Conservation (phyloP, 2,329 filamentous ascomycete species). For the Aureobasidium sp. region DNA sequence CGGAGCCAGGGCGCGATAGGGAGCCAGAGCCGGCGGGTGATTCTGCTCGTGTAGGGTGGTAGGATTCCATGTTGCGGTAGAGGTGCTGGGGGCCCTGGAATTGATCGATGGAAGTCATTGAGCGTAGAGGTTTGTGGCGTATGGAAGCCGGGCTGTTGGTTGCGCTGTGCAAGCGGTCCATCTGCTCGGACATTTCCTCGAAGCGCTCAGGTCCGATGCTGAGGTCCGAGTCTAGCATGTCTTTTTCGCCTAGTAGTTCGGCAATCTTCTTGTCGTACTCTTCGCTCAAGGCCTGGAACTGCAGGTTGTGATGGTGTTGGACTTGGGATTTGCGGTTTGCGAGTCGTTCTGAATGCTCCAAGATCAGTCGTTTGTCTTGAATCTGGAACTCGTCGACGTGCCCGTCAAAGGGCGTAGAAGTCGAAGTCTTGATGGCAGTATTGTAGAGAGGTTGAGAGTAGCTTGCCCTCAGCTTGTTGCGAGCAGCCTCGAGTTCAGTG, state of each 20-base stretch:
- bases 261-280: slow-evolving; percentile 30
- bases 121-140: neutral
- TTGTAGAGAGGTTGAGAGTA: slow-evolving; percentile 17
- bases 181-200: slow-evolving; percentile 26
- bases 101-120: neutral
- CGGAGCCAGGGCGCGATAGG: neutral
- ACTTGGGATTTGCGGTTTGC: slow-evolving; percentile 31
- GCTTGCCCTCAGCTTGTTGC: slow-evolving; percentile 25
- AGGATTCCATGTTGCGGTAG: neutral
- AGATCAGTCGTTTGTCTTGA: slow-evolving; percentile 28
- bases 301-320: slow-evolving; percentile 28
- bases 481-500: slow-evolving; percentile 28
- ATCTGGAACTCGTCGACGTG: slow-evolving; percentile 9
- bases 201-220: slow-evolving; percentile 28
- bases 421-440: neutral
- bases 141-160: slow-evolving; percentile 2
- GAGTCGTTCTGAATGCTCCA: slow-evolving; percentile 28
- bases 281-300: slow-evolving; percentile 28
- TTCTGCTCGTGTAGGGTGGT: neutral
- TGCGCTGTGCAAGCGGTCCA: slow-evolving; percentile 22
- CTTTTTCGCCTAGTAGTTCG: slow-evolving; percentile 25
- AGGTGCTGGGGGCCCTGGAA: neutral
- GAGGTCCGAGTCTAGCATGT: slow-evolving; percentile 27
- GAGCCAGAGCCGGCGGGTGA: neutral
- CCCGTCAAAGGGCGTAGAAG: neutral